Conservation (phyloP, 2,329 filamentous ascomycete genomes). For the Ophiostoma montium region DNA sequence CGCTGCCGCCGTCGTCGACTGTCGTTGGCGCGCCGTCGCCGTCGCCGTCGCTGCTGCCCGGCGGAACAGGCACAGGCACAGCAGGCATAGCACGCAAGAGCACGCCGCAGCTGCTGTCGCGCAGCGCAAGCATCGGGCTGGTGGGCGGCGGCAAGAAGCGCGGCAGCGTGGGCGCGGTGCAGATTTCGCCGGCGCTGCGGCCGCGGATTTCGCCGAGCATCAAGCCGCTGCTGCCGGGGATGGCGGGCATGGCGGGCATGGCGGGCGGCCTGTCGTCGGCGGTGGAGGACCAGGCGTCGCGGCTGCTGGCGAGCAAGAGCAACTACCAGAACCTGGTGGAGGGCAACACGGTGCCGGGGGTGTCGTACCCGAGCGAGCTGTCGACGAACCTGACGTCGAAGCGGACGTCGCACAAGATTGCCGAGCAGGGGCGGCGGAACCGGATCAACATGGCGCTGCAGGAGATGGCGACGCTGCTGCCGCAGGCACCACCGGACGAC, state of each 20-base stretch:
- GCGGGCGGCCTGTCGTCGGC: constrained; percentile 21
- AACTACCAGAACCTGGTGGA: constrained; percentile 98
- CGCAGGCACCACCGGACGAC: constrained; percentile 24
- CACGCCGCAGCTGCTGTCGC: constrained; percentile 41
- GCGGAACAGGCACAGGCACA: constrained; percentile 23
- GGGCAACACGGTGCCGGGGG: constrained; percentile 77
- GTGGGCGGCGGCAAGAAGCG: constrained; percentile 45
- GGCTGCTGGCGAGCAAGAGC: constrained; percentile 81
- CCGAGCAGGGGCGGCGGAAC: constrained; percentile 88
- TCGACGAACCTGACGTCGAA: constrained; percentile 93
- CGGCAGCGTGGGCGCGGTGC: constrained; percentile 52
- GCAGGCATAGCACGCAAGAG: constrained; percentile 32
- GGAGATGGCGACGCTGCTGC: constrained; percentile 80
- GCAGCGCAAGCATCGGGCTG: constrained; percentile 38
- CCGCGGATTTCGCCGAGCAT: constrained; percentile 91
- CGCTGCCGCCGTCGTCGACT: constrained; percentile 16
- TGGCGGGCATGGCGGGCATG: neutral
- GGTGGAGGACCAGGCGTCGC: constrained; percentile 47
- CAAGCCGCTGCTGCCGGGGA: constrained; percentile 66
- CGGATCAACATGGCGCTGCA: constrained; percentile 88
- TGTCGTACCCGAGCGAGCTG: constrained; percentile 79
- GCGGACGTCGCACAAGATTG: constrained; percentile 93
- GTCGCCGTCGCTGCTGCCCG: constrained; percentile 24
- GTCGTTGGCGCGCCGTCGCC: constrained; percentile 10
- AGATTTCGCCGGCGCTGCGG: constrained; percentile 73